A percentile compares a stretch with the other conserved stretches of the same genome.
Evolutionary conservation across 805 yeast genomes (phyloP).

Genomic region (Jamesozyma spencerorum): DNA sequence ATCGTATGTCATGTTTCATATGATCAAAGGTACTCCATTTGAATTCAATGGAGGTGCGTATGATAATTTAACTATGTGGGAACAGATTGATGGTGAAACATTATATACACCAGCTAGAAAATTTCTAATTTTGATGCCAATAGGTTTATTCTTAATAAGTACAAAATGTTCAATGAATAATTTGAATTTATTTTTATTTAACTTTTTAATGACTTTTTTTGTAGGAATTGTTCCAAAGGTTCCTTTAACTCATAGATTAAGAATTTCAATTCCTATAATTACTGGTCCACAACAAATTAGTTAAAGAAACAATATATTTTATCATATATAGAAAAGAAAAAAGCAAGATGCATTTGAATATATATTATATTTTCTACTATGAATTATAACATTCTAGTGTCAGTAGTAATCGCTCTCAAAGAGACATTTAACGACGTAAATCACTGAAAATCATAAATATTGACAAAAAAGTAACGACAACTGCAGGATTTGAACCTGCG

Average conservation of each 20-base stretch:
- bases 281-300: constrained; percentile 33
- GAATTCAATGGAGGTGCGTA: constrained; percentile 95
- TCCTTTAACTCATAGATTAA: constrained; percentile 69
- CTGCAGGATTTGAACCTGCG: constrained; percentile 68
- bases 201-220: constrained; percentile 64
- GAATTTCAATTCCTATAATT: constrained; percentile 49
- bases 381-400: background rate
- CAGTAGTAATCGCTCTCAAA: too few species aligned
- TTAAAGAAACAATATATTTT: constrained; percentile 7
- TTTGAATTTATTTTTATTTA: constrained; percentile 65
- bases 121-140: constrained; percentile 84
- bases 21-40: constrained; percentile 93
- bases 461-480: constrained; percentile 28
- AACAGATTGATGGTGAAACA: constrained; percentile 88
- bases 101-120: constrained; percentile 95
- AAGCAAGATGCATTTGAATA: background rate
- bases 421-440: background rate
- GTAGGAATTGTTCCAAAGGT: constrained; percentile 86
- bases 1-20: constrained; percentile 91
- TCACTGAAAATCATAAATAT: too few species aligned
- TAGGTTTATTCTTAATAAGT: constrained; percentile 70
- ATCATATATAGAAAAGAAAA: background rate
- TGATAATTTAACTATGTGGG: constrained; percentile 97
- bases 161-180: constrained; percentile 89
- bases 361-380: background rate